phyloP scores from a whole-genome alignment of 345 rosid species.

The Triadica sebifera region DNA sequence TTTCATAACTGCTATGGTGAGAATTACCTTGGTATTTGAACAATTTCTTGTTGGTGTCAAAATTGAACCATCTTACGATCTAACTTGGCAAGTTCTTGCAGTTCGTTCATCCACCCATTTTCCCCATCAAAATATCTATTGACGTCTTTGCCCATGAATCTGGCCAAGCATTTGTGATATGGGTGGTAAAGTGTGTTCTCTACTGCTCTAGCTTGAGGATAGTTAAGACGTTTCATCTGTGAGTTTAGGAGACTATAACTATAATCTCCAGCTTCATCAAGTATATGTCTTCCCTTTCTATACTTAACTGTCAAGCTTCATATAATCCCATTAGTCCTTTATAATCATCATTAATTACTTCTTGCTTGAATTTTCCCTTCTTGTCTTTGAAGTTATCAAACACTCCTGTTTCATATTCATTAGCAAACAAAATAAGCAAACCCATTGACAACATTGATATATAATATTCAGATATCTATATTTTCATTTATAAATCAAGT shows the following conservation, averaged over 20 bases:
- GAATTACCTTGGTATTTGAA: constrained; percentile 31
- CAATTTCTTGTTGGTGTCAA: constrained; percentile 34
- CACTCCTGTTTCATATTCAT: too few relatives aligned
- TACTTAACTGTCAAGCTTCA: background rate
- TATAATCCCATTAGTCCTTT: too few relatives aligned
- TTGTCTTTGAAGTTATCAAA: too few relatives aligned
- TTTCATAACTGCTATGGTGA: too few relatives aligned
- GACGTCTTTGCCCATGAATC: constrained; percentile 29
- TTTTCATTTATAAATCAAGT: too few relatives aligned
- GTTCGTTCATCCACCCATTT: constrained; percentile 30
- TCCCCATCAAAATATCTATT: constrained; percentile 1
- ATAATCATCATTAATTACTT: too few relatives aligned
- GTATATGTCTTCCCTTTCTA: background rate
- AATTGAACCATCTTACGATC: constrained; percentile 36
- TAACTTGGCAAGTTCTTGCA: constrained; percentile 35
- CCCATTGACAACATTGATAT: too few relatives aligned
- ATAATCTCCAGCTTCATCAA: background rate
- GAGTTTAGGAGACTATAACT: constrained; percentile 26
- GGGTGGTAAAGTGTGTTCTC: constrained; percentile 31
- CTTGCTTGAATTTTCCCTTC: too few relatives aligned
- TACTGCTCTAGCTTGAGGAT: constrained; percentile 22
- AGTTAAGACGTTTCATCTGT: constrained; percentile 5
- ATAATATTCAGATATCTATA: too few relatives aligned
- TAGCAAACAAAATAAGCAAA: too few relatives aligned
- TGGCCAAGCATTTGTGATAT: constrained; percentile 41